A percentile compares a stretch with the other conserved stretches of the same genome.
Conservation (phyloP, 2,329 filamentous ascomycete genomes). For the Cryoendolithus antarcticus region DNA sequence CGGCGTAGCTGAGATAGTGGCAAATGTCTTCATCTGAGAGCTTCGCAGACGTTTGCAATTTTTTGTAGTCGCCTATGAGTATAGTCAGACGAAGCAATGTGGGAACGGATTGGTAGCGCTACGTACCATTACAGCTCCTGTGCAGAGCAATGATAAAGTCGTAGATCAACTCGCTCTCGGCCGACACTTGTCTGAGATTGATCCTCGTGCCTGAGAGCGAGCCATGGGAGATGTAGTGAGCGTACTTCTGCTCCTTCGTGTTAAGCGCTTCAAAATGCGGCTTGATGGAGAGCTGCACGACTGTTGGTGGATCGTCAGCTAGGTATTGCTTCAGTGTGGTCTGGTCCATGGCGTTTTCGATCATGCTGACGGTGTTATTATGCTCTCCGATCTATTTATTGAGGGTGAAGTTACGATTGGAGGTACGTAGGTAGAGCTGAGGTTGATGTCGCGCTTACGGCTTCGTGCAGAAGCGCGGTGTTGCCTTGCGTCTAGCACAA, state of each 20-base stretch:
- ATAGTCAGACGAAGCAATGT: constrained; percentile 7
- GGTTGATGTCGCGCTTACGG: no score
- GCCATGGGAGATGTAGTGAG: constrained; percentile 51
- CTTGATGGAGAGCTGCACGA: constrained; percentile 81
- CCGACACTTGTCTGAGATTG: constrained; percentile 40
- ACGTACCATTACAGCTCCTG: constrained; percentile 26
- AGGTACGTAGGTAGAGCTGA: no score
- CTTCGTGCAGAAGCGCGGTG: no score
- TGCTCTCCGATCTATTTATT: no score
- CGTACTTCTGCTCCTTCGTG: constrained; percentile 49
- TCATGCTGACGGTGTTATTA: constrained; percentile 8
- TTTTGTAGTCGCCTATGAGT: constrained; percentile 35
- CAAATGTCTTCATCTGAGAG: constrained; percentile 29
- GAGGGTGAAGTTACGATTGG: no score
- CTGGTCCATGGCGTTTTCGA: constrained; percentile 26
- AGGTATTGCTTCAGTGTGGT: constrained; percentile 56
- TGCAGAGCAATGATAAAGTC: constrained; percentile 43
- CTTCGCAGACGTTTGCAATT: constrained; percentile 30
- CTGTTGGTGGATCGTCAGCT: constrained; percentile 77
- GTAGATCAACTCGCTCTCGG: constrained; percentile 40
- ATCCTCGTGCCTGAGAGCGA: constrained; percentile 39
- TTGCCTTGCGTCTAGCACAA: no score
- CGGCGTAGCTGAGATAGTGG: constrained; percentile 30
- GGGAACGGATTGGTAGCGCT: neutral
- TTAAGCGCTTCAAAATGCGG: constrained; percentile 75